Conservation (phyloP, 805 yeast species). For the Kuraishia capsulata region DNA sequence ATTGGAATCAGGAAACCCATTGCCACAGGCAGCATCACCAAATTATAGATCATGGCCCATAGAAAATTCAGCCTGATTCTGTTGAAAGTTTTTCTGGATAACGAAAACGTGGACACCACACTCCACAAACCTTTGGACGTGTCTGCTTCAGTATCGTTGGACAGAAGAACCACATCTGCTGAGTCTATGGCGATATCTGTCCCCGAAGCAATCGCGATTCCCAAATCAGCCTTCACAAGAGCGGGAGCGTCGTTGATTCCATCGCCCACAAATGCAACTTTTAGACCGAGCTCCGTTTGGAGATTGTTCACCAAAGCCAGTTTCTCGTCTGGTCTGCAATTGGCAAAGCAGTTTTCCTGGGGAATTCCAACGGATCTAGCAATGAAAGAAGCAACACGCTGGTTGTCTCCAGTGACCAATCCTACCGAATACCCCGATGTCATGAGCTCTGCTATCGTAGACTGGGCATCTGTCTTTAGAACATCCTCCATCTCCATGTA, state of each 20-base stretch:
- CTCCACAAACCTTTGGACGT: slow-evolving; percentile 26
- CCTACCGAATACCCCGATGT: slow-evolving; percentile 54
- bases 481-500: slow-evolving; percentile 59
- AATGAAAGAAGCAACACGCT: slow-evolving; percentile 49
- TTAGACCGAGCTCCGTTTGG: slow-evolving; percentile 28
- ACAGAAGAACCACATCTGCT: slow-evolving; percentile 82
- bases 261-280: slow-evolving; percentile 89
- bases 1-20: slow-evolving; percentile 80
- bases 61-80: slow-evolving; percentile 75
- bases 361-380: slow-evolving; percentile 66
- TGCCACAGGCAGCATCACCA: slow-evolving; percentile 85
- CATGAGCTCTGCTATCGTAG: slow-evolving; percentile 47
- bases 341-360: slow-evolving; percentile 56
- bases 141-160: slow-evolving; percentile 18
- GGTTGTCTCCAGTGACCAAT: slow-evolving; percentile 86
- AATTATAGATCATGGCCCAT: slow-evolving; percentile 81
- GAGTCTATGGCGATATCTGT: slow-evolving; percentile 95
- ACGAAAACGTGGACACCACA: slow-evolving; percentile 52
- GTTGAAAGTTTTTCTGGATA: slow-evolving; percentile 60
- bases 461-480: slow-evolving; percentile 54
- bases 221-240: slow-evolving; percentile 76
- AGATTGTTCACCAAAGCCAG: slow-evolving; percentile 53
- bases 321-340: slow-evolving; percentile 71
- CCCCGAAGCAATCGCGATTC: slow-evolving; percentile 87
- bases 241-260: slow-evolving; percentile 99